These are phyloP conservation scores for Cardamine occulta DNA, from an alignment of 345 rosid species.

Conservation along the genomic window DNA sequence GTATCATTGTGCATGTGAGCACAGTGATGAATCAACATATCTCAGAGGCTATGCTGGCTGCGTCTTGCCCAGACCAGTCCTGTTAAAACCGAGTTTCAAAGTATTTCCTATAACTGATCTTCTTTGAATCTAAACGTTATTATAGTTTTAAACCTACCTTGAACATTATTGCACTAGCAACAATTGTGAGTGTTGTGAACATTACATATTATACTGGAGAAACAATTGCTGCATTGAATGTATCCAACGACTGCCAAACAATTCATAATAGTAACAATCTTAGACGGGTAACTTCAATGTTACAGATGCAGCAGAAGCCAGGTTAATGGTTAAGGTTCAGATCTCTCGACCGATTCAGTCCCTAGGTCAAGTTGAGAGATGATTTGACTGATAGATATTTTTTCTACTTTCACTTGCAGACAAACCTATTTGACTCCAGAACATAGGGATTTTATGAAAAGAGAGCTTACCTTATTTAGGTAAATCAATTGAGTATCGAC, in stretches of 20 bases:
- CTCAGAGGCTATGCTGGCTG: conserved; percentile 80
- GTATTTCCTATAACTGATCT: background rate
- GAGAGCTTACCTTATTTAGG: conserved; percentile 75
- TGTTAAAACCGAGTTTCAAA: conserved; percentile 22
- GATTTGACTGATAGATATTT: too few species aligned
- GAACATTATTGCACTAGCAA: conserved; percentile 95
- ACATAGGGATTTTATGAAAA: background rate
- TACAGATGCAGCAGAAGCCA: conserved; percentile 4
- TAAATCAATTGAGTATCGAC: conserved; percentile 87
- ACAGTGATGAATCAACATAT: conserved; percentile 77
- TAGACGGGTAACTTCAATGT: background rate
- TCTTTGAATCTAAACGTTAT: background rate
- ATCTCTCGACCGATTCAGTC: background rate
- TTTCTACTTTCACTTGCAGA: background rate
- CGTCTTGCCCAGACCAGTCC: conserved; percentile 95
- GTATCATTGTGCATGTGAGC: conserved; percentile 81
- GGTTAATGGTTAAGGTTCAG: background rate
- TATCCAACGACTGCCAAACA: conserved; percentile 79
- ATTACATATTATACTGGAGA: conserved; percentile 91
- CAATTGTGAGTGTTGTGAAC: conserved; percentile 93
- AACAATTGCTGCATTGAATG: conserved; percentile 89
- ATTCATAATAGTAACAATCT: conserved; percentile 24
- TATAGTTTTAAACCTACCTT: conserved; percentile 57
- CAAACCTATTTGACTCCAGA: background rate
- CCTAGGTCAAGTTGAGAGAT: background rate